A percentile compares a stretch with the other conserved stretches of the same genome.
Conservation (phyloP, 2,329 filamentous ascomycete genomes). For the Colletotrichum sidae region DNA sequence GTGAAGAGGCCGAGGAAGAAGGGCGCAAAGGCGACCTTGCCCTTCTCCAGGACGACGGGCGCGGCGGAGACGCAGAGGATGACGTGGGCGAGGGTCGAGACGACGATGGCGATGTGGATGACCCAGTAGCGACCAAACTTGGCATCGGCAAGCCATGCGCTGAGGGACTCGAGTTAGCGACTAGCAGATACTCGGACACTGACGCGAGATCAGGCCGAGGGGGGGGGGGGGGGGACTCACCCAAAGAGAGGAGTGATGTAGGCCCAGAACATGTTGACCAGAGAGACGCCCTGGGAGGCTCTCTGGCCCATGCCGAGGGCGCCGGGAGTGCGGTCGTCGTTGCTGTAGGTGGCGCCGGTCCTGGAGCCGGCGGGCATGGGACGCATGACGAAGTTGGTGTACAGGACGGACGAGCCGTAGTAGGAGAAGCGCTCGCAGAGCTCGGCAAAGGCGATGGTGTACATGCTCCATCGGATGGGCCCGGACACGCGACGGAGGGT, state of each 20-base stretch:
- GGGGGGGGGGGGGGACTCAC: conserved; percentile 46
- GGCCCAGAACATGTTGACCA: conserved; percentile 72
- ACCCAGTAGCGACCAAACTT: conserved; percentile 80
- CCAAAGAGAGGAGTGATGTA: conserved; percentile 70
- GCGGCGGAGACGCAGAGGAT: conserved; percentile 75
- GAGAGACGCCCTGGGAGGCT: conserved; percentile 60
- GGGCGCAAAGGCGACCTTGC: conserved; percentile 69
- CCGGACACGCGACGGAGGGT: conserved; percentile 74
- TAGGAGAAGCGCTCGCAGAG: conserved; percentile 83
- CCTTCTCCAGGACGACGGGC: conserved; percentile 69
- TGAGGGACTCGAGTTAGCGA: conserved; percentile 37
- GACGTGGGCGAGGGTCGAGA: conserved; percentile 74
- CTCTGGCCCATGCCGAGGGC: conserved; percentile 70
- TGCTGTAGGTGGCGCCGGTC: conserved; percentile 60
- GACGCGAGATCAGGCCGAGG: not conserved
- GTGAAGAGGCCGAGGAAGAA: conserved; percentile 74
- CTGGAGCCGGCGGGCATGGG: conserved; percentile 64
- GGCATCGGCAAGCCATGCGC: conserved; percentile 72
- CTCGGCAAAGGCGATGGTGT: conserved; percentile 78
- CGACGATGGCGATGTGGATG: conserved; percentile 74
- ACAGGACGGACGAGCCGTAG: conserved; percentile 77
- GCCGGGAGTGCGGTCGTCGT: conserved; percentile 53
- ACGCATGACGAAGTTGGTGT: conserved; percentile 74
- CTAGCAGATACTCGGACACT: not conserved
- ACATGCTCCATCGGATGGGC: conserved; percentile 73